Evolutionary conservation across 2,329 filamentous ascomycete genomes (phyloP), one percentile per base, ranked within the genome.

Genomic region (Fusarium stilboides): DNA sequence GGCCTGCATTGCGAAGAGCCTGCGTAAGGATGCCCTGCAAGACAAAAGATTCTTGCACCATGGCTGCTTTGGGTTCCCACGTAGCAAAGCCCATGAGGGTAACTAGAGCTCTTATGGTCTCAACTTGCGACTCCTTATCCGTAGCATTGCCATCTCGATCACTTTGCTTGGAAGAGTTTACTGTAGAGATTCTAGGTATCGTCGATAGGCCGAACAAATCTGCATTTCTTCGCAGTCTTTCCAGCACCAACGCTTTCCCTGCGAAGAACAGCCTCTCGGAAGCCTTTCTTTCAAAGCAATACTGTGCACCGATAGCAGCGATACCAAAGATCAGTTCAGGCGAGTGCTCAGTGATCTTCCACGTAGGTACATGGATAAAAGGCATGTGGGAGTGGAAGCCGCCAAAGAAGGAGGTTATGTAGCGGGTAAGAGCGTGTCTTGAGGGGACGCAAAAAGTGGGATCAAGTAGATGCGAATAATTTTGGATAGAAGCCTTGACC

Each of bases 311-410:
- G 5, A 81, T 70, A 0, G 79, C 73, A 1, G 75, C 70, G 7
- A 81, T 74, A 0, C 74, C 77, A 9, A 80, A 62, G 0, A 80
- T 57, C 2, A 81, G 51, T 34, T 81, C 79, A 0, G 77, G 57
- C 0, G 79, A 73, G 15, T 73, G 70, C 2, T 79, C 77, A 2
- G 68, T 64, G 7, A 80, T 53, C 9, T 70, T 65, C 76, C 77
- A 79, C 1, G 79, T 81, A 1, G 71, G 77, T 3, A 72, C 60
- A 62, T 81, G 80, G 8, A 81, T 78, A 49, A 81, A 81, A 1
- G 77, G 74, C 75, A 81, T 78, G 31, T 81, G 79, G 0, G 77
- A 73, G 37, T 81, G 79, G 28, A 81, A 81, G 0, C 79, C 79
- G 15, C 78, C 59, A 3, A 62, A 62, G 40, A 62, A 62, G 6